Base-by-base conservation (phyloP, 139 green algal species). In the Chlorella sp. region DNA sequence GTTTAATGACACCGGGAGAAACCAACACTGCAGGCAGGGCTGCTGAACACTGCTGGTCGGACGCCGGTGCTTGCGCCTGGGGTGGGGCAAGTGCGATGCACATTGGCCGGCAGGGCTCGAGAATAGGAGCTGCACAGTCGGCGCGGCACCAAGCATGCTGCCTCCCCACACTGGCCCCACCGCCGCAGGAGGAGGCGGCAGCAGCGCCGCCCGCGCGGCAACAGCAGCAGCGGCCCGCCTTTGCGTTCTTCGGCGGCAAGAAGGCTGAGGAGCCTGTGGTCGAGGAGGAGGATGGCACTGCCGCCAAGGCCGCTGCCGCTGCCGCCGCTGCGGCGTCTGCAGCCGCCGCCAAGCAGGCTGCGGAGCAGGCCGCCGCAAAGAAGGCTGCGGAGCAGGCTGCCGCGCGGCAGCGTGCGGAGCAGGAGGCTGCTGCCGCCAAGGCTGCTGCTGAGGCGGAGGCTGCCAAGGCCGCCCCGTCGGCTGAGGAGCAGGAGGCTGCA, bases 401-500 rank as follows among this genome's bases (percentile, higher is more conserved):
- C 4, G 83, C 73, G 26, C 65, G 64, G n/a, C 9, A 40, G 34
- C 22, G 32, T 44, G 51, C 41, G 20, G 82, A 64, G 41, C 26
- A 81, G 43, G n/a, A 51, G 73, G 81, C 54, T 41, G 41, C 68
- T 17, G 58, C 62, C 36, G 75, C 48, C 28, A 69, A 56, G 64
- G 79, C 84, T 36, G 77, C 72, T 24, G 70, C 38, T 5, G 24
- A 76, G 70, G 38, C 48, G 40, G 70, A 20, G 13, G 70, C 70
- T 5, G 28, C 28, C 20, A 68, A 34, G 60, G 26, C 60, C 26
- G 4, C 28, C 24, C 51, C 24, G 51, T 60, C 51, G 60, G 60
- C 60, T n/a, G 60, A 68, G 60, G 60, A 68, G 60, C 28, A 68
- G 19, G 73, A 79, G 73, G 73, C 84, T 54, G 81, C 79, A 64